A percentile compares a stretch with the other conserved stretches of the same genome.
Evolutionary conservation across 192 early-diverging fungal species (phyloP).

Genomic region (Ambispora gerdemannii): DNA sequence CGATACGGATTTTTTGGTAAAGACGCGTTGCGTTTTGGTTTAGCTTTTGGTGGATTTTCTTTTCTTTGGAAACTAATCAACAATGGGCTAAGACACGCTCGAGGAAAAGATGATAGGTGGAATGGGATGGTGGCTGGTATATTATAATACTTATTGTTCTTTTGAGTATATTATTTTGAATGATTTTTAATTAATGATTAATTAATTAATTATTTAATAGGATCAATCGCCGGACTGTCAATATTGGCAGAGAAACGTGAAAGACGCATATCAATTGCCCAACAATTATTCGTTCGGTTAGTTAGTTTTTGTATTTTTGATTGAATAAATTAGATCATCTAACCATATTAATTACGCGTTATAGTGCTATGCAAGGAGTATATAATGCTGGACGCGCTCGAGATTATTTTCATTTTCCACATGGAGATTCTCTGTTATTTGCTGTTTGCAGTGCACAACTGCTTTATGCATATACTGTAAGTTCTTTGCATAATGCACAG

Average conservation of each 20-base stretch:
- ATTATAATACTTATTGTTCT: not conserved
- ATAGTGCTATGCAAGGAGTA: conserved; percentile 51
- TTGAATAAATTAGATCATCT: conserved; percentile 12
- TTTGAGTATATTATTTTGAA: not conserved
- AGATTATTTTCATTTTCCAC: conserved; percentile 51
- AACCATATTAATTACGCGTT: not conserved
- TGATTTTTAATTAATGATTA: not conserved
- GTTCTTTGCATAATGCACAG: not conserved
- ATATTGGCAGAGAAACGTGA: conserved; percentile 56
- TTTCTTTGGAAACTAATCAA: conserved; percentile 72
- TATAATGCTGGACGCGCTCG: conserved; percentile 55
- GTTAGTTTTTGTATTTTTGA: not conserved
- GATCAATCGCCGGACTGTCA: conserved; percentile 50
- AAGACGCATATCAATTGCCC: conserved; percentile 51
- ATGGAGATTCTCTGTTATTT: conserved; percentile 56
- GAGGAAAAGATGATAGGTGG: conserved; percentile 53
- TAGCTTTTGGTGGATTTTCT: conserved; percentile 75
- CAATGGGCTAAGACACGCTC: conserved; percentile 52
- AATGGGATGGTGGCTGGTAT: conserved; percentile 53
- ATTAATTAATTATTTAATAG: conserved; percentile 27
- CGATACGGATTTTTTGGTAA: conserved; percentile 49
- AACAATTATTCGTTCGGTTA: conserved; percentile 59
- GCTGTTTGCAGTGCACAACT: conserved; percentile 52
- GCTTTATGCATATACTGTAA: conserved; percentile 59
- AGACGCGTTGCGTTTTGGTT: conserved; percentile 64